Base-by-base conservation (phyloP, 108 stramenopile genomes). In the Pseudonitzschia multiseries region DNA sequence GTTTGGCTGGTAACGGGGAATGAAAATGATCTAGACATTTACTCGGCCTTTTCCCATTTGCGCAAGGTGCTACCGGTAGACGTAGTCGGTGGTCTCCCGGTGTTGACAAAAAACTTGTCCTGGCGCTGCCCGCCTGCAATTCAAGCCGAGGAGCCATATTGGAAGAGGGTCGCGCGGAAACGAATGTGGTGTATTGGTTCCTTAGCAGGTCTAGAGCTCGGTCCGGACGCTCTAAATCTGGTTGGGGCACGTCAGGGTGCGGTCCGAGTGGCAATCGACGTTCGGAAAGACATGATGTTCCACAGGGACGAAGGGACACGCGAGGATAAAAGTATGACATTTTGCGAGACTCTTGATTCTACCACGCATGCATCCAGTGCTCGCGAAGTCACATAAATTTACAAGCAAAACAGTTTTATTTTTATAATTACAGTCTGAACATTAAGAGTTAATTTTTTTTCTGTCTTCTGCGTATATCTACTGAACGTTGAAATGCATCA, bases 1-100 rank as follows among this genome's bases (percentile, higher is more conserved):
- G 72, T 77, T n/a, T 77, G 76, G 76, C 63, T 72, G 9, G 70
- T 71, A 1, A 77, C 71, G 22, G 76, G 76, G 17, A 36, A n/a
- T 48, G 46, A 71, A 65, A 77, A 63, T 14, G 42, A 71, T 27
- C 65, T 77, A 8, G 64, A 72, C 8, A 27, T 48, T 3, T 77
- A 77, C 63, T 36, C 71, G 28, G 59, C 71, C 10, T 29, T 77
- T 15, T 21, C n/a, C 13, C 36, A 15, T 15, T 9, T 40, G 10
- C 21, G 54, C 9, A 33, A 33, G 18, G 29, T 59, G 15, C 32
- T 62, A 28, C 61, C 61, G 26, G 32, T 62, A 4, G 33, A 62
- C n/a, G 20, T 40, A 4, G 31, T 62, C 33, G 36, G 36, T 40
- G 61, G 61, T 4, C 29, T 62, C 26, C 66, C 66, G 8, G 50